Evolutionary conservation across 371 early-diverging fungal species (phyloP), one percentile per base, ranked within the genome.

Genomic region (Saksenaea oblongispora): DNA sequence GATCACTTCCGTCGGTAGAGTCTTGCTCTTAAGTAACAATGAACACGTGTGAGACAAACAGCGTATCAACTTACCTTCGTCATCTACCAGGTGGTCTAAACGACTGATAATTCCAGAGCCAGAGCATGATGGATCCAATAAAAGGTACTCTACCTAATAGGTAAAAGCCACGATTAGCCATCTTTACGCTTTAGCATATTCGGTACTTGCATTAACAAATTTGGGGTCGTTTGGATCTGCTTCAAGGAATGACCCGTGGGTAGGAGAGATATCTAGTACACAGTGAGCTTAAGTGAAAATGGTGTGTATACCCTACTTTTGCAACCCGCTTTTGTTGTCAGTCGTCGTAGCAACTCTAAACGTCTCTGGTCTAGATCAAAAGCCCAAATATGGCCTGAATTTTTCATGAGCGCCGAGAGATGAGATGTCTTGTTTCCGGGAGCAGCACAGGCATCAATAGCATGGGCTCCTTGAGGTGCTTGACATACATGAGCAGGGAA

Each of bases 361-460:
- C 99, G 86, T 13, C 89, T 75, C 35, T 79, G 69, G 74, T 98
- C 93, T 66, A 86, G 80, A 74, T 99, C 99, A 66, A 97, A 93
- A 0, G 99, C 99, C 76, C 87, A 93, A 35, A 99, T 89, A 56
- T 78, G 82, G 10, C 98, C 99, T 5, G 82, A 83, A 61, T 95
- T 94, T 15, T 86, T 86, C 92, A 98, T 91, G 22, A 95, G 70
- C 56, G 91, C 88, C 3, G 93, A 86, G 34, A 99, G 71, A 71
- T 98, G 97, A 37, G 95, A 90, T 9, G 98, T 96, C 75, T 97
- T 98, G 75, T 96, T 98, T n/a, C 99, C 99, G 5, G 99, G 99
- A 0, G 99, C 98, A 17, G 99, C 98, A 74, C 99, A 99, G 3
- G 95, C 94, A 80, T 99, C 99, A 56, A 99, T 91, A 1, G 93